Percentiles rank a stretch among this genome's conserved stretches.
Evolutionary conservation across 176 grass and related monocot genomes (phyloP).

Genomic region (Avena eriantha): DNA sequence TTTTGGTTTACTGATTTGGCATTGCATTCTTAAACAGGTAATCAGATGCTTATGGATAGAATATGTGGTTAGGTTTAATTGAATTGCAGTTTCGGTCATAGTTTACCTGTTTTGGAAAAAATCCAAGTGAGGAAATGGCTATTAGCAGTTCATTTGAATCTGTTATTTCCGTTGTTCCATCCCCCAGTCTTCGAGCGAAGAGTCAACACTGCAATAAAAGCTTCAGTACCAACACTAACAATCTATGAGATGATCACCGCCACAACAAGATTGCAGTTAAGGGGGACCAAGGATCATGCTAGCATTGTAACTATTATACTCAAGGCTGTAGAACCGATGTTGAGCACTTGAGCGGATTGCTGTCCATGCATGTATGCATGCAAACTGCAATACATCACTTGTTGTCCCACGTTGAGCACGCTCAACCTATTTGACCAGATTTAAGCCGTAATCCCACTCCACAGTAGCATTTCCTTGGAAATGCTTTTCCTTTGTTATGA

Average conservation of each 20-base stretch:
- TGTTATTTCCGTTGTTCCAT: slow-evolving; percentile 10
- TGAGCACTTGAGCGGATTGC: neutral
- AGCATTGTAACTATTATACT: neutral
- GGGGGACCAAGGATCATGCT: neutral
- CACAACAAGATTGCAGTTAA: neutral
- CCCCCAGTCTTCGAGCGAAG: neutral
- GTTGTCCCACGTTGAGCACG: neutral
- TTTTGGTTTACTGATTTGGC: neutral
- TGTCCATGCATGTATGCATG: neutral
- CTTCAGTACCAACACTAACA: slow-evolving; percentile 13
- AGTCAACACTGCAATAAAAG: neutral
- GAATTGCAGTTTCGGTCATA: neutral
- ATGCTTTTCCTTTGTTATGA: neutral
- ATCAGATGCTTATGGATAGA: neutral
- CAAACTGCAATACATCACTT: neutral
- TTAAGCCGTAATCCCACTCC: neutral
- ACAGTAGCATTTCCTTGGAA: neutral
- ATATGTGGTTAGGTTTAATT: neutral
- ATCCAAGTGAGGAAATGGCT: neutral
- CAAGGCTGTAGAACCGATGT: neutral
- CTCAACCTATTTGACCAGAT: neutral
- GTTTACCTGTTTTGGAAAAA: neutral
- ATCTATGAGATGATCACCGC: neutral
- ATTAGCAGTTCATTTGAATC: neutral
- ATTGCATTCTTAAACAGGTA: neutral